Conservation (phyloP, 495 filamentous ascomycete genomes). For the Aspergillus conjunctus region DNA sequence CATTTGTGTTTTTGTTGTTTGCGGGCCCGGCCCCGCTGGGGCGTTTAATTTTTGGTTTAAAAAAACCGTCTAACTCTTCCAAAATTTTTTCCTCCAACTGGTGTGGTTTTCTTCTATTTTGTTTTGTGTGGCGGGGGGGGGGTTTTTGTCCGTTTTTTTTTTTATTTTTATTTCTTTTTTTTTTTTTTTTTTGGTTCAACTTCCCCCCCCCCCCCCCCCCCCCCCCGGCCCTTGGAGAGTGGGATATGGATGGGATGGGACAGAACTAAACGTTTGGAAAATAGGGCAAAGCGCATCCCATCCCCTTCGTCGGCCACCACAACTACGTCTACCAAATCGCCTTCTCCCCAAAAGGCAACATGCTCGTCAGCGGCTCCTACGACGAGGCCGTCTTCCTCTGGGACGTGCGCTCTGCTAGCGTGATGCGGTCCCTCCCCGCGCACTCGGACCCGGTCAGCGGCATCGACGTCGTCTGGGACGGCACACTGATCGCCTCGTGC, state of each 20-base stretch:
- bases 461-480: conserved; percentile 89
- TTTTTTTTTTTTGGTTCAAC: too few species aligned
- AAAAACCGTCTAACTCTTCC: too few species aligned
- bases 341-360: conserved; percentile 95
- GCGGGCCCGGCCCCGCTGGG: too few species aligned
- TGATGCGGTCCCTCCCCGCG: conserved; percentile 89
- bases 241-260: too few species aligned
- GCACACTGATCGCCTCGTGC: conserved; percentile 87
- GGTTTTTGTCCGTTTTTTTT: too few species aligned
- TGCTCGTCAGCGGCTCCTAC: conserved; percentile 90
- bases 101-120: too few species aligned
- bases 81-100: too few species aligned
- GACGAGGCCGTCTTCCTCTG: conserved; percentile 96
- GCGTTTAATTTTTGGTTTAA: too few species aligned
- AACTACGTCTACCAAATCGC: conserved; percentile 93
- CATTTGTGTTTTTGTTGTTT: conserved; percentile 1
- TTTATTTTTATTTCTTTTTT: not conserved
- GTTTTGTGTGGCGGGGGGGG: too few species aligned
- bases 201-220: too few species aligned
- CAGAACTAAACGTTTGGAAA: too few species aligned
- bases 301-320: conserved; percentile 81
- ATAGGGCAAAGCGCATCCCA: conserved; percentile 61
- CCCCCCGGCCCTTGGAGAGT: too few species aligned
- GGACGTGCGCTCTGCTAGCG: conserved; percentile 82
- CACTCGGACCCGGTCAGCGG: conserved; percentile 94